Percentiles rank a stretch among this genome's conserved stretches.
phyloP scores from a whole-genome alignment of 495 filamentous ascomycete species.

The Penicillium bovifimosum region DNA sequence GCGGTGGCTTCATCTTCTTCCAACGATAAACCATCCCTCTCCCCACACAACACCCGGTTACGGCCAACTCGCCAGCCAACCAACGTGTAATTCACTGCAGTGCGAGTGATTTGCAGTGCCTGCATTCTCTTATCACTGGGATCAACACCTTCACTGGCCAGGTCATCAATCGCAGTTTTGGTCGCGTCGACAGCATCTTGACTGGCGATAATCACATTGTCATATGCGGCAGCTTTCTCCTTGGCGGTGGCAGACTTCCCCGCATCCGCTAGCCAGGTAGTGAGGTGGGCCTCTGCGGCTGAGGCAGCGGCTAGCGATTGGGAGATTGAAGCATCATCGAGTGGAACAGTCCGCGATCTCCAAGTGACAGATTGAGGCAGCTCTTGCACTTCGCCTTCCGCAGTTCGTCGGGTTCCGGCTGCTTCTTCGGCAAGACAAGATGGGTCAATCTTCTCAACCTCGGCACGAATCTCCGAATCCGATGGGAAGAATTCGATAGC shows the following conservation, averaged over 20 bases:
- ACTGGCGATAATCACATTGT: conserved; percentile 81
- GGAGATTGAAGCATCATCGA: conserved; percentile 91
- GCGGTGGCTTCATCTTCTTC: conserved; percentile 48
- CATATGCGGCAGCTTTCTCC: conserved; percentile 75
- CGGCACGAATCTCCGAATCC: conserved; percentile 54
- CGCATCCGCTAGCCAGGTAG: conserved; percentile 35
- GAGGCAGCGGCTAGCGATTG: conserved; percentile 58
- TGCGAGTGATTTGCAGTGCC: conserved; percentile 83
- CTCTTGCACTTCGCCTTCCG: conserved; percentile 47
- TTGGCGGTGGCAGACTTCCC: conserved; percentile 40
- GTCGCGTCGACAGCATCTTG: conserved; percentile 94
- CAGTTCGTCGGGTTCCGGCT: conserved; percentile 49
- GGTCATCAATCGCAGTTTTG: conserved; percentile 86
- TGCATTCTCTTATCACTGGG: conserved; percentile 86
- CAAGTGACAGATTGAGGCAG: conserved; percentile 76
- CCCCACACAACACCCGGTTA: conserved; percentile 80
- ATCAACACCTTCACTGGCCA: conserved; percentile 74
- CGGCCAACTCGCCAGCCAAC: conserved; percentile 93
- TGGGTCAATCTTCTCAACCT: conserved; percentile 68
- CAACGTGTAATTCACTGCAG: conserved; percentile 86
- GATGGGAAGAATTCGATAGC: conserved; percentile 68
- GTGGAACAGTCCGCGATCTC: conserved; percentile 78
- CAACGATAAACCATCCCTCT: conserved; percentile 64
- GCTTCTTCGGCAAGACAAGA: conserved; percentile 60
- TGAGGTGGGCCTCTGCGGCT: conserved; percentile 49